phyloP scores from a whole-genome alignment of 495 filamentous ascomycete genomes.

The Usnea hakonensis region DNA sequence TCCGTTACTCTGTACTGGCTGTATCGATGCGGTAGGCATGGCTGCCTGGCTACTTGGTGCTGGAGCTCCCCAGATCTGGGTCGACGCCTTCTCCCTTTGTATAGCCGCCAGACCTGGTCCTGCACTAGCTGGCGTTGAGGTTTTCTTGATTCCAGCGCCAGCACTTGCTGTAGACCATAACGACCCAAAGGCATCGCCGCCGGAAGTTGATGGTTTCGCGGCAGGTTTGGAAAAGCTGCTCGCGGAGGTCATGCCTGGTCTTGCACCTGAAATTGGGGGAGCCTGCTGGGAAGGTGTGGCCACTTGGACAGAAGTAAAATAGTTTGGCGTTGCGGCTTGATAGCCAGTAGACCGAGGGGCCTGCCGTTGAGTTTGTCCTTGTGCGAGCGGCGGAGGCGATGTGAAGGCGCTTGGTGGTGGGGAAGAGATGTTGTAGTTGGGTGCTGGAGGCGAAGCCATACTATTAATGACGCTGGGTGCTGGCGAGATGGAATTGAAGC shows the following conservation, averaged over 20 bases:
- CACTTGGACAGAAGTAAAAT: conserved; percentile 75
- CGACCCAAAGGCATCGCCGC: conserved; percentile 78
- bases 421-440: conserved; percentile 46
- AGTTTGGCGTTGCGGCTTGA: conserved; percentile 79
- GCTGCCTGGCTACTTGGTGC: conserved; percentile 30
- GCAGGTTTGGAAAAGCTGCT: conserved; percentile 37
- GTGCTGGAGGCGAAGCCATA: conserved; percentile 45
- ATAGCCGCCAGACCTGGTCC: conserved; percentile 79
- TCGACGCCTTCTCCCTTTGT: conserved; percentile 90
- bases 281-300: conserved; percentile 30
- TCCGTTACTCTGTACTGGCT: conserved; percentile 28
- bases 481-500: conserved; percentile 73
- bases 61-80: conserved; percentile 82
- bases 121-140: conserved; percentile 50
- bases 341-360: conserved; percentile 55
- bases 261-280: conserved; percentile 23
- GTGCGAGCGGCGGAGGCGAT: conserved; percentile 37
- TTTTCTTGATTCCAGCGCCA: conserved; percentile 60
- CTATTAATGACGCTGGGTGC: conserved; percentile 42
- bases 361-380: conserved; percentile 29
- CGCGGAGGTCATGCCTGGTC: conserved; percentile 24
- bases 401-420: conserved; percentile 37
- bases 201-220: conserved; percentile 45
- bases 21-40: conserved; percentile 31
- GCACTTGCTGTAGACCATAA: conserved; percentile 76